These are phyloP conservation scores for Lipomyces spencermartinsiae DNA, from an alignment of 805 yeast species.

Conservation along the genomic window DNA sequence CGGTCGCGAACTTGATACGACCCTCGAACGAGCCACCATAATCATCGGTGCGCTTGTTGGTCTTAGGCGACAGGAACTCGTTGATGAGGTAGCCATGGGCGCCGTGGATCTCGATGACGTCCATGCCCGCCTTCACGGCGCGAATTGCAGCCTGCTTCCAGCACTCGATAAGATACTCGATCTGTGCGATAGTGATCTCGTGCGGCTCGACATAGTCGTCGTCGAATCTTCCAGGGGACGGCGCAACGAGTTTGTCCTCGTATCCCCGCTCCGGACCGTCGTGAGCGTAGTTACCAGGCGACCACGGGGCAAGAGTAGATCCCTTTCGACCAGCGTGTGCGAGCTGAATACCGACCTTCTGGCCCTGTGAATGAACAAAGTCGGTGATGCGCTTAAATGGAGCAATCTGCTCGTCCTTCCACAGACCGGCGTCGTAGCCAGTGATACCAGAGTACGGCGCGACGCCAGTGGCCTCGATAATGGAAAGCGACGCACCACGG, in stretches of 20 bases:
- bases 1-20: slow-evolving; percentile 57
- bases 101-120: slow-evolving; percentile 68
- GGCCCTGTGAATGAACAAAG: slow-evolving; percentile 51
- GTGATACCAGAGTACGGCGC: slow-evolving; percentile 52
- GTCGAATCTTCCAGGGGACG: slow-evolving; percentile 50
- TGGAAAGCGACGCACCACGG: slow-evolving; percentile 58
- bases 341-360: slow-evolving; percentile 59
- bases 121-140: slow-evolving; percentile 61
- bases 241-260: slow-evolving; percentile 52
- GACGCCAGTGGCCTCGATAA: slow-evolving; percentile 56
- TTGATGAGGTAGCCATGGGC: slow-evolving; percentile 68
- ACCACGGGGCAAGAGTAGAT: slow-evolving; percentile 46
- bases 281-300: slow-evolving; percentile 29
- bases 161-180: slow-evolving; percentile 50
- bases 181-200: slow-evolving; percentile 51
- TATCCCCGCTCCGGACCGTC: slow-evolving; percentile 36
- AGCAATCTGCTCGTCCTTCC: slow-evolving; percentile 57
- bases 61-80: slow-evolving; percentile 54
- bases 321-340: slow-evolving; percentile 64
- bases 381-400: slow-evolving; percentile 52
- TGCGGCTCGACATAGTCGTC: slow-evolving; percentile 46
- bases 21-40: slow-evolving; percentile 71
- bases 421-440: slow-evolving; percentile 58
- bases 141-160: slow-evolving; percentile 57
- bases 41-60: slow-evolving; percentile 63